Conservation (phyloP, 164 flowering plant species). For the Magnolia sinica region DNA sequence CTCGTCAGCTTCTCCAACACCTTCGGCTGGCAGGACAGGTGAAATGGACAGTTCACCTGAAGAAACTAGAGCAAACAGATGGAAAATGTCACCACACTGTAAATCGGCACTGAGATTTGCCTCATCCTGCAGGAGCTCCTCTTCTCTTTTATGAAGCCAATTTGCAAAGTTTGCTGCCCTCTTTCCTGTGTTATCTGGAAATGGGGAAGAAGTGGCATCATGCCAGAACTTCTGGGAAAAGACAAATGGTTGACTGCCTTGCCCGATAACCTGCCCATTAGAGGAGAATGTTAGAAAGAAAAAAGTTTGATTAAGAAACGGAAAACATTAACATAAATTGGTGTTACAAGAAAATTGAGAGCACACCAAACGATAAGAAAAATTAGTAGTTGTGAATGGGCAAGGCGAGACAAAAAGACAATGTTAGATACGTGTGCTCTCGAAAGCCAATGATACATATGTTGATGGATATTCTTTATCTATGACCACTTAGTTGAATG, state of each 20-base stretch:
- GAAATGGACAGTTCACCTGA: slow-evolving; percentile 58
- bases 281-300: slow-evolving; percentile 6
- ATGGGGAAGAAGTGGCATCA: slow-evolving; percentile 58
- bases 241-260: slow-evolving; percentile 52
- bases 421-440: too few relatives aligned
- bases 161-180: slow-evolving; percentile 57
- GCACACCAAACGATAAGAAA: neutral
- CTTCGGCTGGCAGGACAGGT: slow-evolving; percentile 74
- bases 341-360: neutral
- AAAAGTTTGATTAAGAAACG: neutral
- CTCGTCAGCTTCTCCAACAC: slow-evolving; percentile 87
- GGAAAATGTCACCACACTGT: slow-evolving; percentile 79
- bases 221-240: slow-evolving; percentile 79
- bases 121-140: slow-evolving; percentile 52
- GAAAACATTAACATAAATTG: neutral
- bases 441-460: too few relatives aligned
- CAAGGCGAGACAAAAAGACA: too few relatives aligned
- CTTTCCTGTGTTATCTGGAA: slow-evolving; percentile 71
- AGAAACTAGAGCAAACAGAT: slow-evolving; percentile 67
- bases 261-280: slow-evolving; percentile 43
- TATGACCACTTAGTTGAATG: too few relatives aligned
- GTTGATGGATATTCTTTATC: too few relatives aligned
- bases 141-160: slow-evolving; percentile 66
- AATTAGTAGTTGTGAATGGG: too few relatives aligned
- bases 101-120: slow-evolving; percentile 53